phyloP scores from a whole-genome alignment of 1,139 yeast species.

The Pichia sp. region DNA sequence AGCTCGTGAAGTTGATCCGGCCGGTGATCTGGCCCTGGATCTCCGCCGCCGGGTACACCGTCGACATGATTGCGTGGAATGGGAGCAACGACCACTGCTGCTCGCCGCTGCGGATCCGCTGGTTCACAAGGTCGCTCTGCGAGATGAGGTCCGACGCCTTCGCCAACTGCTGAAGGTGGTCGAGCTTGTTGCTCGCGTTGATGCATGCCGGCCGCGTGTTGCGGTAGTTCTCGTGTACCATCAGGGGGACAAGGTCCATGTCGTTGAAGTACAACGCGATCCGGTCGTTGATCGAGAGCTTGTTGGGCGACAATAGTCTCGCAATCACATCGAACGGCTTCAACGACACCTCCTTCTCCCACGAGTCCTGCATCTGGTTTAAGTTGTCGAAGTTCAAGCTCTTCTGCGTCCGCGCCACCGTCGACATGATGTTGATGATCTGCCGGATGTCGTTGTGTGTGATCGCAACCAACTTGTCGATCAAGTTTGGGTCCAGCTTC shows the following conservation, averaged over 20 bases:
- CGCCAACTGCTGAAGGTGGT: constrained; percentile 61
- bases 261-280: constrained; percentile 91
- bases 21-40: constrained; percentile 71
- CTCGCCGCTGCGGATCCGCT: constrained; percentile 80
- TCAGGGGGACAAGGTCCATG: constrained; percentile 88
- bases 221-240: constrained; percentile 93
- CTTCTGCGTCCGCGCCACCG: constrained; percentile 71
- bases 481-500: constrained; percentile 71
- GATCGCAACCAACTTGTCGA: constrained; percentile 80
- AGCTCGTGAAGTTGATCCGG: constrained; percentile 73
- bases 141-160: constrained; percentile 78
- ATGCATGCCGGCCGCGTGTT: constrained; percentile 50
- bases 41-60: constrained; percentile 73
- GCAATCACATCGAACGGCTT: constrained; percentile 90
- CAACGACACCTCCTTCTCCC: constrained; percentile 88
- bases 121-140: constrained; percentile 74
- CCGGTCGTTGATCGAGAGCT: constrained; percentile 67
- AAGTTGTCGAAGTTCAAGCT: constrained; percentile 52
- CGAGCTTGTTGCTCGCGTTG: constrained; percentile 31
- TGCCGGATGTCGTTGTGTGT: constrained; percentile 93
- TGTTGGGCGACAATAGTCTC: constrained; percentile 59
- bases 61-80: constrained; percentile 82
- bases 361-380: constrained; percentile 54
- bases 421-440: constrained; percentile 82
- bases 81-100: constrained; percentile 97